phyloP scores from a whole-genome alignment of 108 stramenopile species.

The Cyclotella cryptica region DNA sequence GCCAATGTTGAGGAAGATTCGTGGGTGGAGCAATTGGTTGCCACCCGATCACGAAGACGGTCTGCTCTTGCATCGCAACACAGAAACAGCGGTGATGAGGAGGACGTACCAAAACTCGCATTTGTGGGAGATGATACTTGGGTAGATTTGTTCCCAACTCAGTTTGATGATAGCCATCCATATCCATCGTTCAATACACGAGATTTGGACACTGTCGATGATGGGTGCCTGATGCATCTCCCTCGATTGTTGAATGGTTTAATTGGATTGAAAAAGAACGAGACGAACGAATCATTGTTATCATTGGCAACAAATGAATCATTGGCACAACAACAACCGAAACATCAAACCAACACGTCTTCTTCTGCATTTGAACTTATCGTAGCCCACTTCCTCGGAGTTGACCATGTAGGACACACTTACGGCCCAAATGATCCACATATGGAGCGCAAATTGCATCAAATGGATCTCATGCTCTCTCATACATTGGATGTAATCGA shows the following conservation, averaged over 20 bases:
- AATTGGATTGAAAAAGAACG: slow-evolving; percentile 30
- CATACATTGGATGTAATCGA: slow-evolving; percentile 66
- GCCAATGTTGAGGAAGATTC: slow-evolving; percentile 86
- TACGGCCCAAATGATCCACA: slow-evolving; percentile 89
- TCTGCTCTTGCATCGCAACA: slow-evolving; percentile 17
- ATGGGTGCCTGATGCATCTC: slow-evolving; percentile 85
- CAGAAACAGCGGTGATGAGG: neutral
- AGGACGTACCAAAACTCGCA: slow-evolving; percentile 51
- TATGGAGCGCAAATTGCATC: slow-evolving; percentile 89
- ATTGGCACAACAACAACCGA: too few species aligned
- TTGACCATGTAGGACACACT: slow-evolving; percentile 98
- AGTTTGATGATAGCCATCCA: slow-evolving; percentile 85
- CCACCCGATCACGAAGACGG: slow-evolving; percentile 12
- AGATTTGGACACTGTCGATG: slow-evolving; percentile 97
- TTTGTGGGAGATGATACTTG: slow-evolving; percentile 99
- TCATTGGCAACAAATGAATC: too few species aligned
- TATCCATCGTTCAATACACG: slow-evolving; percentile 97
- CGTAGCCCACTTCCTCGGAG: slow-evolving; percentile 93
- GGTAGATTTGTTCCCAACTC: slow-evolving; percentile 92
- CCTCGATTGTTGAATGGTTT: slow-evolving; percentile 61
- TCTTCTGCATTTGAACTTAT: slow-evolving; percentile 34
- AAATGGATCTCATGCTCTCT: slow-evolving; percentile 87
- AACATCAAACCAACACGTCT: neutral
- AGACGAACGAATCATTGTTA: neutral
- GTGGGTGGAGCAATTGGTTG: slow-evolving; percentile 76